phyloP scores from a whole-genome alignment of 2,329 filamentous ascomycete species.

The Teratosphaeria nubilosa region DNA sequence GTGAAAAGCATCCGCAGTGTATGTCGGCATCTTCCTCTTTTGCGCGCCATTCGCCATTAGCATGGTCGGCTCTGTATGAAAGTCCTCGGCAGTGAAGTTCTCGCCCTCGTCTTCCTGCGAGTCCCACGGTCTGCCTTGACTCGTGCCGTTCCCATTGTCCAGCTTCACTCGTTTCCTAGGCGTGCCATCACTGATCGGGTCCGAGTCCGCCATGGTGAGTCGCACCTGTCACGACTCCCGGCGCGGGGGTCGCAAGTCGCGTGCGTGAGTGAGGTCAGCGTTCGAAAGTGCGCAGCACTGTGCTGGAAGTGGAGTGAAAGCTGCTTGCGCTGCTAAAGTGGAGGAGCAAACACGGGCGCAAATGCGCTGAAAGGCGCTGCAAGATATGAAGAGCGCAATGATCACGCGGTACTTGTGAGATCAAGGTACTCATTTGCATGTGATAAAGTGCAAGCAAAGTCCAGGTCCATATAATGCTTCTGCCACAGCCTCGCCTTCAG shows the following conservation, averaged over 20 bases:
- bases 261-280: not conserved
- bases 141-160: conserved; percentile 1
- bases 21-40: conserved; percentile 13
- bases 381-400: not conserved
- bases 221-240: not conserved
- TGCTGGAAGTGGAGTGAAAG: not conserved
- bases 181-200: conserved; percentile 25
- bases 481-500: not conserved
- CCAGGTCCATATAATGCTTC: not conserved
- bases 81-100: conserved; percentile 39
- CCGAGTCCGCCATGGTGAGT: conserved; percentile 21
- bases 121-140: conserved; percentile 15
- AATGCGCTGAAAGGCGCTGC: not conserved
- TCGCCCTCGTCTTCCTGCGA: conserved; percentile 38
- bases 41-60: conserved; percentile 27
- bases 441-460: not conserved
- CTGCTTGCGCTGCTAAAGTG: not conserved
- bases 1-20: conserved; percentile 11
- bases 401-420: not conserved
- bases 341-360: not conserved
- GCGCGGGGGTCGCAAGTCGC: not conserved
- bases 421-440: not conserved
- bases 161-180: conserved; percentile 26
- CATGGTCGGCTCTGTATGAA: conserved; percentile 42
- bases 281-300: not conserved